Evolutionary conservation across 2,329 filamentous ascomycete species (phyloP).

Genomic region (Furcasterigmium furcatum): DNA sequence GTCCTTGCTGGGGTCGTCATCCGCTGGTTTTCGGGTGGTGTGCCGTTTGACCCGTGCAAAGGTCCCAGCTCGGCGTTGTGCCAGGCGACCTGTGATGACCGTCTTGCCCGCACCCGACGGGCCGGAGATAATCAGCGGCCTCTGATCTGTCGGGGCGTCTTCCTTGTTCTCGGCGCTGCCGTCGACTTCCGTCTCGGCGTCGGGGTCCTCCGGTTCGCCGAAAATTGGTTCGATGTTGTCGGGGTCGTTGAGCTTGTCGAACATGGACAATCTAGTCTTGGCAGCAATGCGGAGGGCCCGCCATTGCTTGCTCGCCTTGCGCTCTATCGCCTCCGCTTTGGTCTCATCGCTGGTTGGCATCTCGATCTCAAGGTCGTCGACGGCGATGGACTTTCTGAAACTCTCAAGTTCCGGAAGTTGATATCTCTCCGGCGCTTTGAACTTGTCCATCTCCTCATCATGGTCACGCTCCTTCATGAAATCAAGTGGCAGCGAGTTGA

Average conservation of each 20-base stretch:
- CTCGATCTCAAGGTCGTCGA: slow-evolving; percentile 82
- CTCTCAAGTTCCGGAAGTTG: slow-evolving; percentile 65
- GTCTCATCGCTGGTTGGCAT: slow-evolving; percentile 67
- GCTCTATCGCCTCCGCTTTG: slow-evolving; percentile 55
- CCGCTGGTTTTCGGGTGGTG: slow-evolving; percentile 48
- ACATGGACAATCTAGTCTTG: slow-evolving; percentile 67
- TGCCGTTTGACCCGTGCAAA: slow-evolving; percentile 59
- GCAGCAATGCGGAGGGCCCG: slow-evolving; percentile 79
- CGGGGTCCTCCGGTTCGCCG: slow-evolving; percentile 38
- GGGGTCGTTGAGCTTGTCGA: slow-evolving; percentile 85
- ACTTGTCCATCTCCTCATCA: slow-evolving; percentile 56
- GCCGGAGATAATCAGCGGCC: slow-evolving; percentile 65
- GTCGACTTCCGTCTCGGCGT: slow-evolving; percentile 24
- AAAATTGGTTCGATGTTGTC: slow-evolving; percentile 64
- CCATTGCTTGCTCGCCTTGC: slow-evolving; percentile 89
- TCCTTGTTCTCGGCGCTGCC: slow-evolving; percentile 20
- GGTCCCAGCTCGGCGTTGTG: slow-evolving; percentile 60
- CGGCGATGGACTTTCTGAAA: slow-evolving; percentile 71
- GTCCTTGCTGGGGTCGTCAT: slow-evolving; percentile 48
- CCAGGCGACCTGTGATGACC: slow-evolving; percentile 58
- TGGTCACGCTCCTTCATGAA: slow-evolving; percentile 71
- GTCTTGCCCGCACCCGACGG: slow-evolving; percentile 61
- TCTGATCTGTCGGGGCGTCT: slow-evolving; percentile 42
- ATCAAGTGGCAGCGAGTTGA: slow-evolving; percentile 71
- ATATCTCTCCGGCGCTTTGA: slow-evolving; percentile 65